Conservation (phyloP, 2,329 filamentous ascomycete genomes). For the Talaromyces albobiverticillius region DNA sequence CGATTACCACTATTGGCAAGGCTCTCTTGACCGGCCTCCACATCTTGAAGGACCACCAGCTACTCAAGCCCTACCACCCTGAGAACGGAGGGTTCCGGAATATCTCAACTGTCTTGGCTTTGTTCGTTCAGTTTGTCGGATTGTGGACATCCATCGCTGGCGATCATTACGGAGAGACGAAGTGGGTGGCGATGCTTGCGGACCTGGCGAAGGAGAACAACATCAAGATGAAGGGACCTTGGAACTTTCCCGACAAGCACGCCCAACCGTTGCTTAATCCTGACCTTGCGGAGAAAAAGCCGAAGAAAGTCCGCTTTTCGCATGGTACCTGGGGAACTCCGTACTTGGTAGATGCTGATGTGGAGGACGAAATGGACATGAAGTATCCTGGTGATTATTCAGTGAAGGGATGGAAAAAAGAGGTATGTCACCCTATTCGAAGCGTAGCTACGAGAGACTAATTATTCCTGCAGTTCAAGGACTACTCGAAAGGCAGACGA, state of each 20-base stretch:
- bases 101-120: conserved; percentile 5
- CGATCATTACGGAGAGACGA: conserved; percentile 10
- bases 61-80: neutral
- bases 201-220: neutral
- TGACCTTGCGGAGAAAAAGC: neutral
- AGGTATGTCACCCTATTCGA: conserved; percentile 2
- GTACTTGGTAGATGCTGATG: neutral
- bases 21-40: conserved; percentile 9
- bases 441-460: neutral
- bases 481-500: neutral
- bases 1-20: conserved; percentile 8
- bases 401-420: conserved; percentile 8
- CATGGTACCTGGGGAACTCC: neutral
- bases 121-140: conserved; percentile 4
- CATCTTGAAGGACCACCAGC: conserved; percentile 1
- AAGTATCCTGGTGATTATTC: conserved; percentile 10
- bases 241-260: conserved; percentile 3
- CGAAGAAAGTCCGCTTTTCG: neutral
- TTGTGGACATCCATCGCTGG: conserved; percentile 1
- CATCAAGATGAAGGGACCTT: conserved; percentile 9
- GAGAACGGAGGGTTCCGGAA: conserved; percentile 3
- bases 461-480: conserved; percentile 4
- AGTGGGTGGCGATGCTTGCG: conserved; percentile 8
- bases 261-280: neutral
- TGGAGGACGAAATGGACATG: conserved; percentile 6